A percentile compares a stretch with the other conserved stretches of the same genome.
These are phyloP conservation scores for Sarocladium kiliense DNA, from an alignment of 2,329 filamentous ascomycete species.

Conservation along the genomic window DNA sequence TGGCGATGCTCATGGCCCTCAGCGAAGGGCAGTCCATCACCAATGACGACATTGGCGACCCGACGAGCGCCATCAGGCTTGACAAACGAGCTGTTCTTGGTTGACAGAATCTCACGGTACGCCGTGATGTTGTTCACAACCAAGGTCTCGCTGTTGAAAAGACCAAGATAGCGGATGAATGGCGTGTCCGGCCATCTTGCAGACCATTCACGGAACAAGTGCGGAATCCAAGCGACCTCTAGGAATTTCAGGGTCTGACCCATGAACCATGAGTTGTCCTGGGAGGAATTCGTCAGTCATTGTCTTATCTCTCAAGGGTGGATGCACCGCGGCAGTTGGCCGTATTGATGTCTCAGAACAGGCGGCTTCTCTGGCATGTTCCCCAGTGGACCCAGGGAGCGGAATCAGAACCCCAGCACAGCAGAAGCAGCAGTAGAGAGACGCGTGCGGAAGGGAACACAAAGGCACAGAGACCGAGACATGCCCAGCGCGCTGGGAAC, in stretches of 20 bases:
- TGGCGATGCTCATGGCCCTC: slow-evolving; percentile 29
- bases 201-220: slow-evolving; percentile 19
- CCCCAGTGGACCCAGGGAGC: neutral
- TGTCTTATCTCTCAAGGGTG: neutral
- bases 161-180: slow-evolving; percentile 16
- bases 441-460: neutral
- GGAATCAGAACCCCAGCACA: too few relatives aligned
- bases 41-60: slow-evolving; percentile 20
- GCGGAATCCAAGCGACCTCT: slow-evolving; percentile 20
- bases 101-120: slow-evolving; percentile 19
- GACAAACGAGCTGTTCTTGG: slow-evolving; percentile 20
- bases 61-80: slow-evolving; percentile 20
- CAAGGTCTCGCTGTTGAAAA: slow-evolving; percentile 15
- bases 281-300: slow-evolving; percentile 2
- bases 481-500: slow-evolving; percentile 2
- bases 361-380: neutral
- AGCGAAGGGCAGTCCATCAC: slow-evolving; percentile 28
- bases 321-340: neutral
- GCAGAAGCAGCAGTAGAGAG: neutral
- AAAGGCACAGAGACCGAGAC: slow-evolving; percentile 3
- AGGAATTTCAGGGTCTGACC: slow-evolving; percentile 32
- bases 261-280: slow-evolving; percentile 33
- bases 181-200: slow-evolving; percentile 15
- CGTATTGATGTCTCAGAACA: slow-evolving; percentile 4
- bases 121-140: slow-evolving; percentile 15